Evolutionary conservation across 805 yeast genomes (phyloP).

Genomic region (Pichia rugopelliculosa): DNA sequence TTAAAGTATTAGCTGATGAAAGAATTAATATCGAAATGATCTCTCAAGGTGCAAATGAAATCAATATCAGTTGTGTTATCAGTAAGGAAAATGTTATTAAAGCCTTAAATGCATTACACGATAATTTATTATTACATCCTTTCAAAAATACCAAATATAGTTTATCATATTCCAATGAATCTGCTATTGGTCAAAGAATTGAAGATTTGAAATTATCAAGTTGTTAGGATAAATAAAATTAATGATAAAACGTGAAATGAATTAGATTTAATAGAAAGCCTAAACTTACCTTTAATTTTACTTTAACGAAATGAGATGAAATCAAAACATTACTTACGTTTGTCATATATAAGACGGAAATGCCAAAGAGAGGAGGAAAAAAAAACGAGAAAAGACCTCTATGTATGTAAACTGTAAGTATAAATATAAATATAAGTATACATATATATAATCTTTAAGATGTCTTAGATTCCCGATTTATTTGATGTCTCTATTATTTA

Average conservation of each 20-base stretch:
- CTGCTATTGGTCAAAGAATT: conserved; percentile 37
- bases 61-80: conserved; percentile 87
- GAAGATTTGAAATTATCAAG: conserved; percentile 35
- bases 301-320: neutral
- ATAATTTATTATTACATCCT: conserved; percentile 52
- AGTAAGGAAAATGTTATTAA: conserved; percentile 73
- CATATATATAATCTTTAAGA: neutral
- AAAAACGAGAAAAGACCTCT: neutral
- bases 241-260: no score
- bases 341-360: no score
- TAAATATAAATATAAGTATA: no score
- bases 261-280: no score
- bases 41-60: conserved; percentile 96
- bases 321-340: no score
- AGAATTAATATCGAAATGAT: conserved; percentile 95
- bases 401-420: neutral
- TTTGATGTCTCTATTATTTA: no score
- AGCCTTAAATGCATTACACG: conserved; percentile 83
- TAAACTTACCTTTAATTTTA: no score
- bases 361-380: no score
- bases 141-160: conserved; percentile 17
- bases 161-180: conserved; percentile 17
- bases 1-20: conserved; percentile 87
- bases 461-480: no score
- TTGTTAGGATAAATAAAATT: no score